Percentiles rank a stretch among this genome's conserved stretches.
These are phyloP conservation scores for Xerocomellus dryophilus DNA, from an alignment of 768 basidiomycete genomes.

Conservation along the genomic window DNA sequence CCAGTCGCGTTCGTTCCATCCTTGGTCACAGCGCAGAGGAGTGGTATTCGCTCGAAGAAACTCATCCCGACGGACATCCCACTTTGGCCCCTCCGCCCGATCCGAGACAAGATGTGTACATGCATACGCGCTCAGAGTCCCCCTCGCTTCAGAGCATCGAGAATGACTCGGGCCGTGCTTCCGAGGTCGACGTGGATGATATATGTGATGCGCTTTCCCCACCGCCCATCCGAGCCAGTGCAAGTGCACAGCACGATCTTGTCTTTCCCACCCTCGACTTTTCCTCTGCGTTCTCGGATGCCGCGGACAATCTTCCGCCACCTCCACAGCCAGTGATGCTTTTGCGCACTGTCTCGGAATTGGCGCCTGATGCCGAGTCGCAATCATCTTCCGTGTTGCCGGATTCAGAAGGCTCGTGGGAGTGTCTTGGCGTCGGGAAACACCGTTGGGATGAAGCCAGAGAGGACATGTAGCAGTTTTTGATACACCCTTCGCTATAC, in stretches of 20 bases:
- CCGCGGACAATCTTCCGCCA: not conserved
- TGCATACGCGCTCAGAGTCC: not conserved
- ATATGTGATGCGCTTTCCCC: slow-evolving; percentile 3
- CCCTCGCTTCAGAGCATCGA: slow-evolving; percentile 7
- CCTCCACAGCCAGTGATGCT: slow-evolving; percentile 17
- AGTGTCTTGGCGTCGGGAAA: slow-evolving; percentile 7
- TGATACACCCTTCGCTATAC: not conserved
- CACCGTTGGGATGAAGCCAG: not conserved
- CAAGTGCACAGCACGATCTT: slow-evolving; percentile 64
- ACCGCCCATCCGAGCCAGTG: slow-evolving; percentile 24
- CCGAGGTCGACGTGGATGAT: slow-evolving; percentile 8
- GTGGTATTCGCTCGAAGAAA: slow-evolving; percentile 75
- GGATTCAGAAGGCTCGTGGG: slow-evolving; percentile 17
- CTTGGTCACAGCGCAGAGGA: slow-evolving; percentile 70
- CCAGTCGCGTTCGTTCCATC: slow-evolving; percentile 58
- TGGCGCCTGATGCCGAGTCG: slow-evolving; percentile 10
- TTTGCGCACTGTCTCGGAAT: slow-evolving; percentile 26
- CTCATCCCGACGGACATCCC: slow-evolving; percentile 17
- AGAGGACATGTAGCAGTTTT: not conserved
- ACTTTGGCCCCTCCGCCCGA: not conserved
- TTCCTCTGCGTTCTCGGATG: slow-evolving; percentile 44
- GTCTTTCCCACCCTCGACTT: slow-evolving; percentile 77
- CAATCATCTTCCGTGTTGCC: slow-evolving; percentile 1
- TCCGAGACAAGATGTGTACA: slow-evolving; percentile 1
- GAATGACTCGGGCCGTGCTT: slow-evolving; percentile 3